phyloP scores from a whole-genome alignment of 2,329 filamentous ascomycete genomes.

The Cercospora sesami region DNA sequence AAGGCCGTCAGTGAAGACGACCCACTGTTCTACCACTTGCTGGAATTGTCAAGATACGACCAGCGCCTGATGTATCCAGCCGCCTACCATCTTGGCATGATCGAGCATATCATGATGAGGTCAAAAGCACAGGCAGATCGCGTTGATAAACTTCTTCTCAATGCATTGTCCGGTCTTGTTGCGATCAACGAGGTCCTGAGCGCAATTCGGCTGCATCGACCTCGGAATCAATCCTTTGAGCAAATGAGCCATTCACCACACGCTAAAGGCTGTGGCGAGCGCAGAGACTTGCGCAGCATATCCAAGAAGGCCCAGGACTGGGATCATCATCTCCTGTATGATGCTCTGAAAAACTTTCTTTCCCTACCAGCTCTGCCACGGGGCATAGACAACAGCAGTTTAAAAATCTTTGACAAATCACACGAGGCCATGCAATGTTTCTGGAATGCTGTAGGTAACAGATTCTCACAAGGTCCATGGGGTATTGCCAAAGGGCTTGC shows the following conservation, averaged over 20 bases:
- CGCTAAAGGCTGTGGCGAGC: neutral
- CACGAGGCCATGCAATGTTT: neutral
- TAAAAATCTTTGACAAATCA: neutral
- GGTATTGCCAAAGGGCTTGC: too few relatives aligned
- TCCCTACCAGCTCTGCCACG: neutral
- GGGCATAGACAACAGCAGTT: neutral
- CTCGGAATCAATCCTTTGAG: neutral
- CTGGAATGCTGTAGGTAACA: too few relatives aligned
- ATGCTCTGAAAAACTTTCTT: neutral
- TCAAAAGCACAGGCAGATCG: neutral
- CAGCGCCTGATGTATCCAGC: neutral
- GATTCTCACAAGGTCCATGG: too few relatives aligned
- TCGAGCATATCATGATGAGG: neutral
- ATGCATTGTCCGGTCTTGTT: neutral
- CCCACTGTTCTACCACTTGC: neutral
- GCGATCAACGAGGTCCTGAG: slow-evolving; percentile 7
- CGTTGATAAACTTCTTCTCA: neutral
- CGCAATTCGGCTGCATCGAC: neutral
- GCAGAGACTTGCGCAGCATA: neutral
- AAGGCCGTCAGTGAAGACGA: neutral
- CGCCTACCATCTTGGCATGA: neutral
- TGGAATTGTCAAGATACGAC: neutral
- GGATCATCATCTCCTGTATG: neutral
- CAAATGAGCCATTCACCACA: neutral
- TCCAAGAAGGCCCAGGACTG: neutral